These are phyloP conservation scores for Colletotrichum chlorophyti DNA, from an alignment of 2,329 filamentous ascomycete genomes.

Conservation along the genomic window DNA sequence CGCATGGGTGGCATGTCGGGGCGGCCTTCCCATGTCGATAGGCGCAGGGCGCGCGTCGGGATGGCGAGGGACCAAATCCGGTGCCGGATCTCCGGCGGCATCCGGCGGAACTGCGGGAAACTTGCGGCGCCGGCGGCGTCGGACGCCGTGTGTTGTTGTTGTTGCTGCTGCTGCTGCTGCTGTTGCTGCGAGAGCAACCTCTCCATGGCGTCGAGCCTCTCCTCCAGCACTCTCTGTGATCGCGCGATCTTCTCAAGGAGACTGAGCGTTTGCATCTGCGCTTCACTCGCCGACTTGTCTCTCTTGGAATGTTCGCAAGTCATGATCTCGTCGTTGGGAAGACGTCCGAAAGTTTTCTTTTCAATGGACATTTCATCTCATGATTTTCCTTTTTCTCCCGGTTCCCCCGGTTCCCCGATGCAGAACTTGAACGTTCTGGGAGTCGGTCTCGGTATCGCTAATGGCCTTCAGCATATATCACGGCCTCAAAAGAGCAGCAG, in stretches of 20 bases:
- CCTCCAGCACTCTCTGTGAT: conserved; percentile 12
- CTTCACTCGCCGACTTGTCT: background rate
- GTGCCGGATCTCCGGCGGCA: conserved; percentile 20
- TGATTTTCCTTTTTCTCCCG: too few species aligned
- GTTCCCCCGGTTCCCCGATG: too few species aligned
- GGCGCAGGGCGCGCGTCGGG: background rate
- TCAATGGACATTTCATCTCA: too few species aligned
- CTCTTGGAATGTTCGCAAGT: background rate
- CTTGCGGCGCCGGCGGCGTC: background rate
- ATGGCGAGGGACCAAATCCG: conserved; percentile 12
- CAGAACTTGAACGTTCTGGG: too few species aligned
- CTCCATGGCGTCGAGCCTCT: conserved; percentile 12
- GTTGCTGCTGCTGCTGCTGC: background rate
- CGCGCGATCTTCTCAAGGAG: conserved; percentile 20
- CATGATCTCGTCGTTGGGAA: background rate
- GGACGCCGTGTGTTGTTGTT: background rate
- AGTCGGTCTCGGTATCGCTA: too few species aligned
- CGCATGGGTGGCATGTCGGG: background rate
- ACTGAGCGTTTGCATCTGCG: conserved; percentile 12
- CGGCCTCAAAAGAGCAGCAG: too few species aligned
- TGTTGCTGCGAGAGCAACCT: background rate
- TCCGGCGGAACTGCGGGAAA: conserved; percentile 17
- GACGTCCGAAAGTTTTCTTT: background rate
- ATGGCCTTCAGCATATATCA: too few species aligned
- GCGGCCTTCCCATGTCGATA: background rate